Conservation (phyloP, 2,329 filamentous ascomycete genomes). For the Pseudocercospora vitis region DNA sequence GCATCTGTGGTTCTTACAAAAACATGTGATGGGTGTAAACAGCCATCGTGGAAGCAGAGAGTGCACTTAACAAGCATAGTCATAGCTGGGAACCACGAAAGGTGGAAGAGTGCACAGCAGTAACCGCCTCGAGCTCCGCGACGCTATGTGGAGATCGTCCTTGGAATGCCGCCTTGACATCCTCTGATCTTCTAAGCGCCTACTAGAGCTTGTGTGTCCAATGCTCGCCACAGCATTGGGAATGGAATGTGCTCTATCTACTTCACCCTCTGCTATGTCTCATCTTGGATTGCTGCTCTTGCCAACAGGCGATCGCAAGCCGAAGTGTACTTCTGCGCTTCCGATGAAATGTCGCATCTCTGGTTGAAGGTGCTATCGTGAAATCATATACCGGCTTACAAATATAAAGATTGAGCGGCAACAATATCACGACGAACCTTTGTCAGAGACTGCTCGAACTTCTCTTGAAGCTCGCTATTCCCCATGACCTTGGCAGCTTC, state of each 20-base stretch:
- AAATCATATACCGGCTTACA: conserved; percentile 51
- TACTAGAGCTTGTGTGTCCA: not conserved
- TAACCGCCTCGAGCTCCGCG: not conserved
- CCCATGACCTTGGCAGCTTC: conserved; percentile 98
- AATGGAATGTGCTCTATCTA: not conserved
- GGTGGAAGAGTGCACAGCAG: not conserved
- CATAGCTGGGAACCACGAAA: not conserved
- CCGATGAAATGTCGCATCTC: not conserved
- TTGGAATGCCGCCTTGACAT: not conserved
- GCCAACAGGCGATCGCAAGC: not conserved
- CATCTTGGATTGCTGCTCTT: not conserved
- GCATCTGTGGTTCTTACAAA: too few relatives aligned
- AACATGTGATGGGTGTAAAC: too few relatives aligned
- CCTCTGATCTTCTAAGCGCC: not conserved
- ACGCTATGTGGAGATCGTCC: not conserved
- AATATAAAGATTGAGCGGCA: conserved; percentile 87
- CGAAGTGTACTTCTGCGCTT: too few relatives aligned
- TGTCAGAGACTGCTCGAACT: conserved; percentile 81
- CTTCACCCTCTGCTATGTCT: not conserved
- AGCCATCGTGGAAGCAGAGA: too few relatives aligned
- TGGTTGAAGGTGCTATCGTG: not conserved
- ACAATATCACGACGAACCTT: conserved; percentile 94
- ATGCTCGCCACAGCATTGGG: conserved; percentile 2
- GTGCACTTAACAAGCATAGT: too few relatives aligned
- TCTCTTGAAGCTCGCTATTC: conserved; percentile 85